Percentiles rank a stretch among this genome's conserved stretches.
Evolutionary conservation across 106 monocot genomes (phyloP).

Genomic region (Posidonia australis): DNA sequence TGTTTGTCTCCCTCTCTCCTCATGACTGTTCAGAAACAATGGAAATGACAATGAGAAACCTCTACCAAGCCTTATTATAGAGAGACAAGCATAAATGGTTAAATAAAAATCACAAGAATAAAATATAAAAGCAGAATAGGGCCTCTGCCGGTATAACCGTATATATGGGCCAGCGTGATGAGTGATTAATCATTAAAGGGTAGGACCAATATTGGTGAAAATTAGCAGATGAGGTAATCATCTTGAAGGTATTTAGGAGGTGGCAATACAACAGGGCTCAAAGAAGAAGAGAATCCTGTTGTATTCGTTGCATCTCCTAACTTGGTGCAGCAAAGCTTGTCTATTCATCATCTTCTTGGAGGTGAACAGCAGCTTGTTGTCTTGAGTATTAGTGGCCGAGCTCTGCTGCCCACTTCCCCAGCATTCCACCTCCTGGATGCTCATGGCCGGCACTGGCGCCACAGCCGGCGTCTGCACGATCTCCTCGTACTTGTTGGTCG

Average conservation of each 20-base stretch:
- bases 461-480: neutral
- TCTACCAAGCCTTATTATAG: no score
- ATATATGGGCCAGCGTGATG: no score
- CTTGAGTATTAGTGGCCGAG: neutral
- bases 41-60: no score
- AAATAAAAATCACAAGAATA: no score
- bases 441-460: neutral
- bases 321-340: conserved; percentile 57
- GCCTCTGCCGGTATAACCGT: no score
- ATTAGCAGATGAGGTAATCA: neutral
- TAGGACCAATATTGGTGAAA: neutral
- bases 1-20: no score
- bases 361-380: conserved; percentile 56
- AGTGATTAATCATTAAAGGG: no score
- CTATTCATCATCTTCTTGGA: conserved; percentile 41
- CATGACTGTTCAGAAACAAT: no score
- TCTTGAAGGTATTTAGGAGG: neutral
- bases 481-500: neutral
- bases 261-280: conserved; percentile 81
- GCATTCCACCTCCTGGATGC: neutral
- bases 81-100: no score
- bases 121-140: no score
- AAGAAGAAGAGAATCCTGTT: conserved; percentile 64
- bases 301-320: conserved; percentile 81
- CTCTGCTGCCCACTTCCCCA: neutral